These are phyloP conservation scores for Ophiocordyceps unilateralis DNA, from an alignment of 2,329 filamentous ascomycete genomes.

Conservation along the genomic window DNA sequence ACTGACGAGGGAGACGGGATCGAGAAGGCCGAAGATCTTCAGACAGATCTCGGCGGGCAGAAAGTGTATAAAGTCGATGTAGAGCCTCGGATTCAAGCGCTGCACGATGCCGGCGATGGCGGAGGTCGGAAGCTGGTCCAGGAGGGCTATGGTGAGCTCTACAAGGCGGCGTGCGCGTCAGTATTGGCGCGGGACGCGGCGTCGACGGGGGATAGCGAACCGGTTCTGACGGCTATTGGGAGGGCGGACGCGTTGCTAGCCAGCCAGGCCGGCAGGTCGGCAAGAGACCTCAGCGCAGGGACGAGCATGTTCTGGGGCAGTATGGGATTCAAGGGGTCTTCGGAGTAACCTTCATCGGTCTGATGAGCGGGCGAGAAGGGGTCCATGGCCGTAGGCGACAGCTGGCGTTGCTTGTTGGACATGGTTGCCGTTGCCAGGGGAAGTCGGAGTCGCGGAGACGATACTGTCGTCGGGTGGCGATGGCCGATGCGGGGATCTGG, in stretches of 20 bases:
- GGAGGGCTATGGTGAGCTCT: conserved; percentile 69
- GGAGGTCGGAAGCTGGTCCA: conserved; percentile 64
- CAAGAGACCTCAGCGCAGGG: conserved; percentile 18
- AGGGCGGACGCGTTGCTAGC: conserved; percentile 30
- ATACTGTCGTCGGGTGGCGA: background rate
- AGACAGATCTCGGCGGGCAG: conserved; percentile 84
- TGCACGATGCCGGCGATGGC: conserved; percentile 67
- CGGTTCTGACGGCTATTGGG: conserved; percentile 29
- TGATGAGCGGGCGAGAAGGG: conserved; percentile 33
- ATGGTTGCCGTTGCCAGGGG: conserved; percentile 2
- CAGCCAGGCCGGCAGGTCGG: conserved; percentile 32
- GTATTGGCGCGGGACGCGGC: background rate
- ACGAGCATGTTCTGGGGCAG: conserved; percentile 15
- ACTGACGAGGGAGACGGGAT: conserved; percentile 61
- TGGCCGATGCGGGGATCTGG: background rate
- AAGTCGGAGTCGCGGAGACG: background rate
- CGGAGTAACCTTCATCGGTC: conserved; percentile 77
- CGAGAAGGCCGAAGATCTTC: conserved; percentile 74
- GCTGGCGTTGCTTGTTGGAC: conserved; percentile 13
- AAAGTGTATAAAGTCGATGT: conserved; percentile 78
- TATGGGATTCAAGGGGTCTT: conserved; percentile 43
- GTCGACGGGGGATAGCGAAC: conserved; percentile 15
- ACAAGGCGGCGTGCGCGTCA: background rate
- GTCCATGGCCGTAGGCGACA: conserved; percentile 19
- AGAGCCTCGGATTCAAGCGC: conserved; percentile 63